Evolutionary conservation across 305 asterid genomes (phyloP).

Genomic region (Fraxinus greggii): DNA sequence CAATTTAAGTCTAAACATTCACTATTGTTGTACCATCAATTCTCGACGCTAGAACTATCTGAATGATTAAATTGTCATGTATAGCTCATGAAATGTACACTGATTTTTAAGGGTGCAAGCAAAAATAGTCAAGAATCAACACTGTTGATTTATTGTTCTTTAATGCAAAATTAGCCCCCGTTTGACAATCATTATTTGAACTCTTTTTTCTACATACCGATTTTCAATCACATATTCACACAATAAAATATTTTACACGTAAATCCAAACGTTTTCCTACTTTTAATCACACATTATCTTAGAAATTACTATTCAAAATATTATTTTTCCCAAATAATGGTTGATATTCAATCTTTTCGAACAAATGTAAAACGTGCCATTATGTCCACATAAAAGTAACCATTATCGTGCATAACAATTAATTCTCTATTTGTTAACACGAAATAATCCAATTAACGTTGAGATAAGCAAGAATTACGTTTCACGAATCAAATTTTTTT

Average conservation of each 20-base stretch:
- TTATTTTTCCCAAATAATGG: neutral
- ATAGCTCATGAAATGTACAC: neutral
- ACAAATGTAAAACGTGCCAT: neutral
- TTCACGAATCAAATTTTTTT: neutral
- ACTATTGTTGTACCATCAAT: neutral
- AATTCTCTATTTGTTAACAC: neutral
- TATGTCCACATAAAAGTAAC: neutral
- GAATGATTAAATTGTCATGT: neutral
- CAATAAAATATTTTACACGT: too few species aligned
- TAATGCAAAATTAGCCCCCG: too few species aligned
- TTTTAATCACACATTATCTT: too few species aligned
- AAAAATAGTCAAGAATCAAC: neutral
- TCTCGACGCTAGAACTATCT: neutral
- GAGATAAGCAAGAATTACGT: neutral
- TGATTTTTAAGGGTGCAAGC: neutral
- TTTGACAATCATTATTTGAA: too few species aligned
- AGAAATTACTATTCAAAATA: too few species aligned
- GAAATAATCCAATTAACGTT: neutral
- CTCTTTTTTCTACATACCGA: too few species aligned
- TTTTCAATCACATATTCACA: too few species aligned
- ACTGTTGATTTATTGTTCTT: neutral
- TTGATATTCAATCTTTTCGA: neutral
- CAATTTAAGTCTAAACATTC: neutral
- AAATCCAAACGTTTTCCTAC: too few species aligned
- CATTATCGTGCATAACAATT: neutral